Evolutionary conservation across 1,284 basidiomycete species (phyloP), one percentile per base, ranked within the genome.

Genomic region (Leccinum pachyderme): DNA sequence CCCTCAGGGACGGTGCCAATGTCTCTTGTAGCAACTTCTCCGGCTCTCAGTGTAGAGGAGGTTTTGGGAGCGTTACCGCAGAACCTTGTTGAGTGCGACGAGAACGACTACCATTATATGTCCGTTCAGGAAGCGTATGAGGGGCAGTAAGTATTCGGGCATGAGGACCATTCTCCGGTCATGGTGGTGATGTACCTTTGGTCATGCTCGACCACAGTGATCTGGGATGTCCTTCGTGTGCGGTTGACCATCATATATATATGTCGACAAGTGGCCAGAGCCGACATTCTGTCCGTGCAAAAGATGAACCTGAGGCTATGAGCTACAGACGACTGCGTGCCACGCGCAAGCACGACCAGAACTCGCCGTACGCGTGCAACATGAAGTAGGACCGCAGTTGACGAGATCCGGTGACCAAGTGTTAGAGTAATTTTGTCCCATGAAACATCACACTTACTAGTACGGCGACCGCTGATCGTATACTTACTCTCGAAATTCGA

Each of bases 71-170:
- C n/a, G 18, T 11, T 32, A n/a, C 4, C 15, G 18, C 49, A 12
- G 15, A 37, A 35, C 37, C 51, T 50, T 7, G 3, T 47, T 44
- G 1, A n/a, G 37, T 41, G 31, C 48, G 25, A 49, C 9, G 2
- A 32, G 45, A 5, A 24, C 56, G 11, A 12, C 54, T 1, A 70
- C 65, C 3, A 56, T 67, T 39, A 45, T 65, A 7, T 67, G 66
- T 37, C 64, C 66, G 0, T 56, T 63, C 18, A 55, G 35, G 51
- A 69, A 66, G 25, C 47, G 32, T 24, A 7, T 46, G 54, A 3
- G 44, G 49, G 5, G 46, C 44, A 25, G 15, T n/a, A 4, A 27
- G 39, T 15, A 5, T 9, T 11, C 11, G 32, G 41, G 41, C 7
- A 64, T 64, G 48, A 44, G 31, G 15, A 9, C 24, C 27, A 49